Evolutionary conservation across 345 rosid genomes (phyloP).

Genomic region (Acer negundo): DNA sequence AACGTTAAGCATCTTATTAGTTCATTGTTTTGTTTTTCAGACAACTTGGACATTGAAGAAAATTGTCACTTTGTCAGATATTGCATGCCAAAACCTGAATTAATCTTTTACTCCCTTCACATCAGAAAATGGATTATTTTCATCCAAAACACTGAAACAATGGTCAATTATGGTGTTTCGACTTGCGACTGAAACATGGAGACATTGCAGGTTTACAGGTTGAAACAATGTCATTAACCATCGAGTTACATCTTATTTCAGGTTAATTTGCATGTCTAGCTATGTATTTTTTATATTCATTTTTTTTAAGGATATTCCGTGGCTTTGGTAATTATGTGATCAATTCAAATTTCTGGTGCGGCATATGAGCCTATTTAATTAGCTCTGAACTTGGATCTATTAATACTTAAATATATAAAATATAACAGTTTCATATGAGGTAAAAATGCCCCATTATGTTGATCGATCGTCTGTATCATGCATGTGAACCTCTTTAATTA

Average conservation of each 20-base stretch:
- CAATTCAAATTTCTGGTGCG: neutral
- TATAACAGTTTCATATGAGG: neutral
- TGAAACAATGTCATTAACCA: no score
- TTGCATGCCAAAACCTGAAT: neutral
- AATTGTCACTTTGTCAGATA: neutral
- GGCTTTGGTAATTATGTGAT: neutral
- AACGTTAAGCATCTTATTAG: neutral
- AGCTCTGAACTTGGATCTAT: no score
- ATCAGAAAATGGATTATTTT: conserved; percentile 7
- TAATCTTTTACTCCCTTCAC: neutral
- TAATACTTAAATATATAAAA: no score
- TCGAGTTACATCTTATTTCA: no score
- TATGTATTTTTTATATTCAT: no score
- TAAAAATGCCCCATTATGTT: neutral
- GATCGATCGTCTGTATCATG: neutral
- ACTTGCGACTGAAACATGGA: no score
- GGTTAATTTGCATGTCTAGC: no score
- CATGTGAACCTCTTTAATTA: neutral
- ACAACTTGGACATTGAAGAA: neutral
- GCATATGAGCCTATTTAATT: neutral
- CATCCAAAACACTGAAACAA: neutral
- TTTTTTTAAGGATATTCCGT: no score
- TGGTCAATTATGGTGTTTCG: no score
- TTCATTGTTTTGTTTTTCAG: neutral
- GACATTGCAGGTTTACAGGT: no score